Conservation (phyloP, 2,329 filamentous ascomycete species). For the Phymatotrichopsis omnivora region DNA sequence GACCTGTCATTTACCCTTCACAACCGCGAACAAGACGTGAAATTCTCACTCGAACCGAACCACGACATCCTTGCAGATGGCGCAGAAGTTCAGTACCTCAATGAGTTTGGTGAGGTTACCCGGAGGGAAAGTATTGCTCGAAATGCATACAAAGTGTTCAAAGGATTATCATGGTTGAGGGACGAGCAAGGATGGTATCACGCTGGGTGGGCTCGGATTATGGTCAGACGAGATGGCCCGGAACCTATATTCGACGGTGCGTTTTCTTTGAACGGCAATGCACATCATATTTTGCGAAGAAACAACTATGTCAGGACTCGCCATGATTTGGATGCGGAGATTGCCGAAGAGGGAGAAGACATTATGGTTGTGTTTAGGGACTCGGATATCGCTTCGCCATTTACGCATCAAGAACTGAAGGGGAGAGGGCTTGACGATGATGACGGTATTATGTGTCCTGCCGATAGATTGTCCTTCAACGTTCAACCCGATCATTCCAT, state of each 20-base stretch:
- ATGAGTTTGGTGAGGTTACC: conserved; percentile 57
- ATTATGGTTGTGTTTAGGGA: conserved; percentile 89
- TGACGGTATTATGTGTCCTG: conserved; percentile 50
- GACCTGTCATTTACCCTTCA: conserved; percentile 73
- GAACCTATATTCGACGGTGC: conserved; percentile 80
- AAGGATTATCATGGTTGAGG: conserved; percentile 63
- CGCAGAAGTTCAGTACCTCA: conserved; percentile 63
- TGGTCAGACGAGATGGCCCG: conserved; percentile 63
- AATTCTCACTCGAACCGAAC: conserved; percentile 77
- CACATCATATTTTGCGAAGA: conserved; percentile 75
- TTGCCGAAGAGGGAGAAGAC: conserved; percentile 49
- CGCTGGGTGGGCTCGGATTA: conserved; percentile 78
- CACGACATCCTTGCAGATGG: conserved; percentile 74
- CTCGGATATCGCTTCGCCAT: conserved; percentile 56
- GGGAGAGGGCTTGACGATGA: conserved; percentile 5
- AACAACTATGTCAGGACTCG: conserved; percentile 64
- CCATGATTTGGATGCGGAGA: conserved; percentile 58
- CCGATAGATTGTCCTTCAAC: conserved; percentile 75
- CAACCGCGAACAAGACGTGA: conserved; percentile 56
- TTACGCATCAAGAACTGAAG: conserved; percentile 9
- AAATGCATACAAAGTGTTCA: conserved; percentile 69
- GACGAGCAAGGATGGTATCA: conserved; percentile 58
- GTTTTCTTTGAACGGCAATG: conserved; percentile 68
- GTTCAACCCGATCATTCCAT: conserved; percentile 52
- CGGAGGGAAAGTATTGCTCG: conserved; percentile 61